Conservation (phyloP, 345 rosid genomes). For the Citrus inodora region DNA sequence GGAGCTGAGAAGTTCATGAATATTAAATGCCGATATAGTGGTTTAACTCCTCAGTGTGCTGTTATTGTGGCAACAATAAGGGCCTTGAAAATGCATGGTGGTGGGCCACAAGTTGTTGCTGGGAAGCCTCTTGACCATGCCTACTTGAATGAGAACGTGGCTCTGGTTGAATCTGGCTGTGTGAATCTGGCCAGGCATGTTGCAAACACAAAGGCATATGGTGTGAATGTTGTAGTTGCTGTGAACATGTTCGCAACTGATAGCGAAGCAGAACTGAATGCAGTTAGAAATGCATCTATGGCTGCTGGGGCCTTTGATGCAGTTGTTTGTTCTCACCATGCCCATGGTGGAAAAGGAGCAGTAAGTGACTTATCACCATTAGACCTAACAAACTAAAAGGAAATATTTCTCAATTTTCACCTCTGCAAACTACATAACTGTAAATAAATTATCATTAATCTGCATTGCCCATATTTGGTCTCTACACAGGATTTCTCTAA, state of each 20-base stretch:
- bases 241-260: slow-evolving; percentile 93
- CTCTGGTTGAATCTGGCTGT: slow-evolving; percentile 92
- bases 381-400: not conserved
- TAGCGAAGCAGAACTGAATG: slow-evolving; percentile 78
- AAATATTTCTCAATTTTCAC: not conserved
- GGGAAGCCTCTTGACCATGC: slow-evolving; percentile 96
- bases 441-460: not conserved
- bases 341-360: slow-evolving; percentile 98
- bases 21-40: slow-evolving; percentile 88
- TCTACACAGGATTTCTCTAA: not conserved
- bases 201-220: slow-evolving; percentile 76
- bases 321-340: slow-evolving; percentile 89
- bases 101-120: slow-evolving; percentile 93
- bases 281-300: slow-evolving; percentile 80
- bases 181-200: slow-evolving; percentile 93
- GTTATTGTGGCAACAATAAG: slow-evolving; percentile 94
- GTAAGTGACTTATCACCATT: slow-evolving; percentile 34
- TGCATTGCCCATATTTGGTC: not conserved
- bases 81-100: slow-evolving; percentile 99
- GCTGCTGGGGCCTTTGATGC: slow-evolving; percentile 95
- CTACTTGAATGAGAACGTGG: slow-evolving; percentile 81
- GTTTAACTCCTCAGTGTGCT: slow-evolving; percentile 88
- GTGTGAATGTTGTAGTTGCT: slow-evolving; percentile 94
- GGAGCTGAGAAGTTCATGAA: slow-evolving; percentile 98
- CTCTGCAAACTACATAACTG: not conserved